Percentiles rank a stretch among this genome's conserved stretches.
Conservation (phyloP, 495 filamentous ascomycete species). For the Aspergillus affinis region DNA sequence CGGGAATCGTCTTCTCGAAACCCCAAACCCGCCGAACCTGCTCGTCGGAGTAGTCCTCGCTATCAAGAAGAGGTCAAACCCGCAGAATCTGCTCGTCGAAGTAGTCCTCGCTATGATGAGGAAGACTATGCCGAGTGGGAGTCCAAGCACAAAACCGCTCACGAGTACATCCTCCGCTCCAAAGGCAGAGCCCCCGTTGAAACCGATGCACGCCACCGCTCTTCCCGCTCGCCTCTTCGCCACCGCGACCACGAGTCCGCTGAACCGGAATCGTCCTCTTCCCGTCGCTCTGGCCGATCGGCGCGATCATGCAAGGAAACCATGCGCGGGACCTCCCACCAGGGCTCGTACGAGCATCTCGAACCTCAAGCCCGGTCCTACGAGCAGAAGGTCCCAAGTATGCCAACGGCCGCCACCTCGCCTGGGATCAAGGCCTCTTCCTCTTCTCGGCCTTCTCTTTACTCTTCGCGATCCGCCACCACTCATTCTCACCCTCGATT, state of each 20-base stretch:
- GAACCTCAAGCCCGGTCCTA: constrained; percentile 26
- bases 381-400: constrained; percentile 26
- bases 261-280: constrained; percentile 34
- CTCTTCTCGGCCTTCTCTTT: constrained; percentile 29
- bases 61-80: constrained; percentile 27
- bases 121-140: constrained; percentile 28
- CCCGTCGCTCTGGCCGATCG: constrained; percentile 30
- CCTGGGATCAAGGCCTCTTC: constrained; percentile 23
- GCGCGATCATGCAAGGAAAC: constrained; percentile 30
- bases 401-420: constrained; percentile 33
- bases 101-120: constrained; percentile 25
- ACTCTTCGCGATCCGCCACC: constrained; percentile 33
- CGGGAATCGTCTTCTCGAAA: constrained; percentile 13
- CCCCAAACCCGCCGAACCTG: constrained; percentile 16
- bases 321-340: constrained; percentile 31
- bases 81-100: constrained; percentile 21
- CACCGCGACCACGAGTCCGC: constrained; percentile 33
- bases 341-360: constrained; percentile 36
- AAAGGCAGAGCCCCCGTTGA: constrained; percentile 25
- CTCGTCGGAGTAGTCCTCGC: constrained; percentile 19
- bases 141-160: constrained; percentile 32
- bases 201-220: constrained; percentile 23
- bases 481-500: constrained; percentile 26
- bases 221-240: constrained; percentile 35
- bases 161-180: constrained; percentile 42